A percentile compares a stretch with the other conserved stretches of the same genome.
Evolutionary conservation across 2,329 filamentous ascomycete species (phyloP).

Genomic region (Elsinoe necatrix): DNA sequence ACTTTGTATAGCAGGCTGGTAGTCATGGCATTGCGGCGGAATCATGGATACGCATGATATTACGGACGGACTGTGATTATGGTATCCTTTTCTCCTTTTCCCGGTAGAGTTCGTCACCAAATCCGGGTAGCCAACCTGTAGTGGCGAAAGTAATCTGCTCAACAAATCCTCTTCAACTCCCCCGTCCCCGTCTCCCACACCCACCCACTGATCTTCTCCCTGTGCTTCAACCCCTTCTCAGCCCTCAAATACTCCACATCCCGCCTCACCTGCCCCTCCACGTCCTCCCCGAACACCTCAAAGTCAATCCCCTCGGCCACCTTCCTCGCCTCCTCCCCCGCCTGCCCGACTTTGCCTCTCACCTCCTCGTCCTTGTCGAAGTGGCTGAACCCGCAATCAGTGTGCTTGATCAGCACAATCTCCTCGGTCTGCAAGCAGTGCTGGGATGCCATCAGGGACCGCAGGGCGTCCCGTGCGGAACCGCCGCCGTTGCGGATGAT

Average conservation of each 20-base stretch:
- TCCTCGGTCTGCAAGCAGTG: slow-evolving; percentile 69
- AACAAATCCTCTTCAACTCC: slow-evolving; percentile 7
- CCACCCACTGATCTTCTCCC: slow-evolving; percentile 10
- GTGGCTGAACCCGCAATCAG: slow-evolving; percentile 49
- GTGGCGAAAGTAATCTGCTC: no score
- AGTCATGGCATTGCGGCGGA: no score
- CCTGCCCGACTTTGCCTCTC: neutral
- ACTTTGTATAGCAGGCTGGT: no score
- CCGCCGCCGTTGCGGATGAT: slow-evolving; percentile 53
- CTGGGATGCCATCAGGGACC: slow-evolving; percentile 69
- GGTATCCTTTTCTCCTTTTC: no score
- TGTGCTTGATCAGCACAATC: slow-evolving; percentile 67
- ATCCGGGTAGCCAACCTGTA: no score
- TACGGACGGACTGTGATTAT: no score
- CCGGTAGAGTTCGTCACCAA: no score
- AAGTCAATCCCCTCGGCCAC: slow-evolving; percentile 4
- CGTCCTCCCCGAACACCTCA: neutral
- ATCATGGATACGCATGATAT: no score
- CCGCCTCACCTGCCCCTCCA: neutral
- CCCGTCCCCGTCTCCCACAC: slow-evolving; percentile 4
- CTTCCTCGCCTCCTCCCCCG: slow-evolving; percentile 1
- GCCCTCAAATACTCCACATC: slow-evolving; percentile 5
- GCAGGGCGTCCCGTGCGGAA: slow-evolving; percentile 56
- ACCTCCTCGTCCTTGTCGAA: slow-evolving; percentile 5
- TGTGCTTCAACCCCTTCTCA: slow-evolving; percentile 1